Conservation (phyloP, 2,329 filamentous ascomycete species). For the Trichophaea hybrida region DNA sequence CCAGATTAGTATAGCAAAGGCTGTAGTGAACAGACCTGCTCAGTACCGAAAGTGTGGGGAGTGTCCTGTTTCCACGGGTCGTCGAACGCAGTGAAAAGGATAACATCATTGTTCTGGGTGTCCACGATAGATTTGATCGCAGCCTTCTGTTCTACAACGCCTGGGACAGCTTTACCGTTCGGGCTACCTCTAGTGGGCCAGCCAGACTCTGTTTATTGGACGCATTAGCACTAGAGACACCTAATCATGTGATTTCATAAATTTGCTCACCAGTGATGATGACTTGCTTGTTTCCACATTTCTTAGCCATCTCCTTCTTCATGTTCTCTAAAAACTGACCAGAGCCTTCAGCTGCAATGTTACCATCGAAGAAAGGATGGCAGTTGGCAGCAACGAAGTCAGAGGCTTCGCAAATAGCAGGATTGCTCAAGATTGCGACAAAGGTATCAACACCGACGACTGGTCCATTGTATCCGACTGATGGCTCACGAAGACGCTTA, state of each 20-base stretch:
- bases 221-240: not conserved
- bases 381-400: conserved; percentile 72
- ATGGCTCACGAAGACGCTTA: conserved; percentile 44
- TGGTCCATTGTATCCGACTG: conserved; percentile 52
- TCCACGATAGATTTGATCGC: conserved; percentile 52
- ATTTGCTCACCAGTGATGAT: conserved; percentile 43
- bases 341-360: conserved; percentile 44
- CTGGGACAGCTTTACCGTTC: conserved; percentile 57
- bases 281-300: conserved; percentile 44
- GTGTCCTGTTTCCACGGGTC: conserved; percentile 61
- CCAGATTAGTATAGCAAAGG: too few species aligned
- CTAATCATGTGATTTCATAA: not conserved
- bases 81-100: conserved; percentile 69
- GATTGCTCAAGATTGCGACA: conserved; percentile 49
- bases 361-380: conserved; percentile 69
- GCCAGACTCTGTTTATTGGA: conserved; percentile 46
- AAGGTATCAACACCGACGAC: conserved; percentile 74
- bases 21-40: conserved; percentile 35
- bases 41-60: conserved; percentile 49
- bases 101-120: conserved; percentile 44
- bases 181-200: conserved; percentile 58
- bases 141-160: conserved; percentile 46
- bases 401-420: conserved; percentile 53
- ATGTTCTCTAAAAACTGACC: conserved; percentile 52
- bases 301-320: conserved; percentile 34